These are phyloP conservation scores for Vachellia collinsii DNA, from an alignment of 306 rosid genomes.

Conservation along the genomic window DNA sequence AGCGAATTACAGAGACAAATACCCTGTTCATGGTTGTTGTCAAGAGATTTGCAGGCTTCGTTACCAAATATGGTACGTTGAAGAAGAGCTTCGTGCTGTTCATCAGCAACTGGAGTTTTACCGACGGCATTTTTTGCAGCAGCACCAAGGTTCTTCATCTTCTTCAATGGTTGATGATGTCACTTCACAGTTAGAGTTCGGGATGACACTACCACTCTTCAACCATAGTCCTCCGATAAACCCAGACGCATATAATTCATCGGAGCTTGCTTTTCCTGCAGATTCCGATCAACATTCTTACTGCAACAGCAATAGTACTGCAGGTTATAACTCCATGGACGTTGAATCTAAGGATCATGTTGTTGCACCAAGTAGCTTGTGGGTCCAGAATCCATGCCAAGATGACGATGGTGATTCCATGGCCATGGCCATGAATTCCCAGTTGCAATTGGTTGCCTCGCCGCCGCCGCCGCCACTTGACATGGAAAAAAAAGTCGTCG, in stretches of 20 bases:
- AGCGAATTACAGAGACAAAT: conserved; percentile 56
- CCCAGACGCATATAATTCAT: conserved; percentile 36
- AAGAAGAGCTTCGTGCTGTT: conserved; percentile 66
- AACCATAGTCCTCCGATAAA: conserved; percentile 35
- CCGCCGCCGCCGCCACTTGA: conserved; percentile 53
- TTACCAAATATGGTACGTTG: conserved; percentile 47
- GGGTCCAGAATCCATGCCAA: conserved; percentile 50
- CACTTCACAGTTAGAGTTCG: conserved; percentile 62
- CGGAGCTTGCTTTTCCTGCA: conserved; percentile 43
- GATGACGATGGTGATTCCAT: conserved; percentile 39
- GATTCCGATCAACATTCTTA: conserved; percentile 55
- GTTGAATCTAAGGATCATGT: conserved; percentile 51
- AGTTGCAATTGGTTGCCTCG: conserved; percentile 28
- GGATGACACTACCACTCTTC: conserved; percentile 57
- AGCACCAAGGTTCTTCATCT: conserved; percentile 18
- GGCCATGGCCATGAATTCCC: conserved; percentile 44
- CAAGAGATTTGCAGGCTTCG: conserved; percentile 54
- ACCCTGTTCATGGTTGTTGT: conserved; percentile 70
- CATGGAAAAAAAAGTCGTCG: conserved; percentile 49
- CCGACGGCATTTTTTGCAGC: conserved; percentile 53
- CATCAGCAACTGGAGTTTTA: conserved; percentile 58
- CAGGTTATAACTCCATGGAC: conserved; percentile 46
- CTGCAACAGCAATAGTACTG: conserved; percentile 43
- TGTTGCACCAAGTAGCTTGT: conserved; percentile 40
- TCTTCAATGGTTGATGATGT: conserved; percentile 45